Evolutionary conservation across 768 basidiomycete species (phyloP), one percentile per base, ranked within the genome.

Genomic region (Suillus sp.): DNA sequence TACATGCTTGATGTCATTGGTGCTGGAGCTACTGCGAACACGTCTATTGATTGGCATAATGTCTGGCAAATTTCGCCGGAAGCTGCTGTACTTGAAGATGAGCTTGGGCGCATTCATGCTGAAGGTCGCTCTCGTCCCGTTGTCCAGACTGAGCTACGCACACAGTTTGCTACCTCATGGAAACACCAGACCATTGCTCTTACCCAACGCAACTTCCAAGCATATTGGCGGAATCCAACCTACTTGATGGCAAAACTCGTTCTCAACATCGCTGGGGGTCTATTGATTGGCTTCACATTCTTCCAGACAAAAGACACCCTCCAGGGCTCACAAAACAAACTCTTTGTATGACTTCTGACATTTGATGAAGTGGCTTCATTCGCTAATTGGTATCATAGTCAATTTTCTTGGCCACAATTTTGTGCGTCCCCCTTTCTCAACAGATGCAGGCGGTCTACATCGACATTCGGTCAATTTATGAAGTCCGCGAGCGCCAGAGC

Each of bases 1-100:
- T 87, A 81, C 64, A 86, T 87, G 79, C 81, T 92, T 22, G 86
- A 88, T 32, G 88, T 86, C 51, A 91, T 91, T 62, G 91, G 90
- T 20, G 89, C 91, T 34, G 90, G 90, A 3, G 85, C 86, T 1
- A 86, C 88, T 1, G 84, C 86, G 1, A 78, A 80, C 18, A 85
- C 80, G 60, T 66, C 67, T 16, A 74, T 74, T 30, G 81, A 91
- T 63, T 93, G 91, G 90, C 80, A 83, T 56, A 74, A 82, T 7
- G 71, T 82, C n/a, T 93, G 90, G 89, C 68, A 72, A 22, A 71
- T 80, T 6, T 84, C 86, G 0, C 75, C 78, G 0, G 85, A 90
- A 67, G 69, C 78, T 0, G 64, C 54, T n/a, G 67, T 64, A 0
- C 51, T 80, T 4, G 71, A 78, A 53, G 62, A 68, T 0, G 79